Evolutionary conservation across 768 basidiomycete genomes (phyloP).

Genomic region (Polyporus arcularius): DNA sequence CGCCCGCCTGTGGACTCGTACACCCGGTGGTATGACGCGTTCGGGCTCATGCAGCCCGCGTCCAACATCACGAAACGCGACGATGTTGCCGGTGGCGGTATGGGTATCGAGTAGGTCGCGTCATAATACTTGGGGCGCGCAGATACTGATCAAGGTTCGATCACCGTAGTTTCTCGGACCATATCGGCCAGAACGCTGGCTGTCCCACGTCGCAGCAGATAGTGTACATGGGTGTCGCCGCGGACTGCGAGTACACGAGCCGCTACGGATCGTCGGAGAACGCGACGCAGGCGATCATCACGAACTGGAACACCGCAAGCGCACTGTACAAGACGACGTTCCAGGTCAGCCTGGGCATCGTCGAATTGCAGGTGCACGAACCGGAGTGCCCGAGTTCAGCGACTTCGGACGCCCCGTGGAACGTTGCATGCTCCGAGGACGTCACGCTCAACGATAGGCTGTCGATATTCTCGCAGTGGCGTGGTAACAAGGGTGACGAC

Average conservation of each 20-base stretch:
- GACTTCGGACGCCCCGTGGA: constrained; percentile 66
- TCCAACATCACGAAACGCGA: constrained; percentile 46
- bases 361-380: constrained; percentile 75
- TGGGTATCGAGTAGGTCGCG: constrained; percentile 52
- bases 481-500: constrained; percentile 72
- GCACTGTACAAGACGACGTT: constrained; percentile 77
- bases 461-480: constrained; percentile 81
- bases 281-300: constrained; percentile 75
- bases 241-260: constrained; percentile 78
- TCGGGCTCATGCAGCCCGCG: constrained; percentile 36
- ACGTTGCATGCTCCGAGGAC: constrained; percentile 59
- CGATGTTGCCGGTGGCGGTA: constrained; percentile 53
- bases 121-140: neutral
- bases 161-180: constrained; percentile 57
- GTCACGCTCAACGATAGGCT: constrained; percentile 68
- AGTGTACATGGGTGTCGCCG: constrained; percentile 85
- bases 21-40: constrained; percentile 46
- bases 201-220: constrained; percentile 76
- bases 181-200: constrained; percentile 68
- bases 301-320: constrained; percentile 78
- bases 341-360: constrained; percentile 82
- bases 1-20: constrained; percentile 29
- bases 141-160: neutral
- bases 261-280: constrained; percentile 63
- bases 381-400: constrained; percentile 61